Evolutionary conservation across 179 eudicot species (phyloP).

Genomic region (Silene vulgaris): DNA sequence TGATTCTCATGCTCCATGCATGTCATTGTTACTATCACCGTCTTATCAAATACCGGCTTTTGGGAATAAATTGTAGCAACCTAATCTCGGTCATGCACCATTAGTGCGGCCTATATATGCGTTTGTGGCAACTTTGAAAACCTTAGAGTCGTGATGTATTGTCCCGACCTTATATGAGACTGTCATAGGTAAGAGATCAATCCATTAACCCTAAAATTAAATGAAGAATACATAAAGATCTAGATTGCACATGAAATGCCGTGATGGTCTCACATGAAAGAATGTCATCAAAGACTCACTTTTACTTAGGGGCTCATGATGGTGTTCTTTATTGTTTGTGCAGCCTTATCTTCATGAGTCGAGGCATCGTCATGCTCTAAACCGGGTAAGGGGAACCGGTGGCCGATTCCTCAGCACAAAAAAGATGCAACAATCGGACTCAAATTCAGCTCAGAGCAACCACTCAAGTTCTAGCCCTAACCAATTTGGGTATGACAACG

Average conservation of each 20-base stretch:
- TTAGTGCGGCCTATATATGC: too few relatives aligned
- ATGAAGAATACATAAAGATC: too few relatives aligned
- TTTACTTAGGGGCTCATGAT: not conserved
- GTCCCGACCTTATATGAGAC: too few relatives aligned
- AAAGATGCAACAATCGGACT: conserved; percentile 36
- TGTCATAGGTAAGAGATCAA: too few relatives aligned
- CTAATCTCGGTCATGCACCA: not conserved
- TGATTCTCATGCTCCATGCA: not conserved
- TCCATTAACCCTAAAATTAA: too few relatives aligned
- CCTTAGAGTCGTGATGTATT: too few relatives aligned
- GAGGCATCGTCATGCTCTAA: conserved; percentile 75
- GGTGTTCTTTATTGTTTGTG: conserved; percentile 16
- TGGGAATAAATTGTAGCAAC: too few relatives aligned
- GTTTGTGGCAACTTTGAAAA: too few relatives aligned
- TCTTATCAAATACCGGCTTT: not conserved
- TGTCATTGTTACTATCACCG: not conserved
- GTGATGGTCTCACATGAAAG: too few relatives aligned
- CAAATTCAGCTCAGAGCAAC: conserved; percentile 18
- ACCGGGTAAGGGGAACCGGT: conserved; percentile 82
- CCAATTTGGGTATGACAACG: conserved; percentile 21
- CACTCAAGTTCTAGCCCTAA: conserved; percentile 8
- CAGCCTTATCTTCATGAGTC: conserved; percentile 99
- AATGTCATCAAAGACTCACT: not conserved
- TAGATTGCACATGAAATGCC: too few relatives aligned
- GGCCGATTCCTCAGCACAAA: conserved; percentile 77